Evolutionary conservation across 106 monocot species (phyloP).

Genomic region (Platanthera zijinensis): DNA sequence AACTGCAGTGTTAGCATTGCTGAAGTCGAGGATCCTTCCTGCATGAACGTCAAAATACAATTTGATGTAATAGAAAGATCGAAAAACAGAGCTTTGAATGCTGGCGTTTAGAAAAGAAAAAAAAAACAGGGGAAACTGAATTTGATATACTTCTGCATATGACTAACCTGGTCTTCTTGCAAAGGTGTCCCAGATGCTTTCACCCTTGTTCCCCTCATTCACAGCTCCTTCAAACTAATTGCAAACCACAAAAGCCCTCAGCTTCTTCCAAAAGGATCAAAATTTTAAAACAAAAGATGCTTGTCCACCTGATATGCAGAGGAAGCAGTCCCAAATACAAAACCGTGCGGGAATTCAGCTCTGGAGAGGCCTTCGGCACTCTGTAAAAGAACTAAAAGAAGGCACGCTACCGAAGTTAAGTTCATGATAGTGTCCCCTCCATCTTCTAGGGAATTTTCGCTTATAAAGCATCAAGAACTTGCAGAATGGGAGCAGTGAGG

Average conservation of each 20-base stretch:
- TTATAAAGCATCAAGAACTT: background rate
- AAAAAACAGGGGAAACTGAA: background rate
- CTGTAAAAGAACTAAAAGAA: background rate
- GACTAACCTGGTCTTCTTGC: conserved; percentile 37
- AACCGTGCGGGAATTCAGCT: conserved; percentile 42
- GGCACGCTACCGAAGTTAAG: background rate
- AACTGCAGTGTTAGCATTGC: conserved; percentile 71
- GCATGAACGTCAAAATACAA: background rate
- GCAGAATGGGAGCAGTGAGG: too few species aligned
- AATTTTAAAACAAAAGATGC: background rate
- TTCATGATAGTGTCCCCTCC: background rate
- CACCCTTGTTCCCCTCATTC: conserved; percentile 50
- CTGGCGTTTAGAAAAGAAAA: too few species aligned
- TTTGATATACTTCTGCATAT: background rate
- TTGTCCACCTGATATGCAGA: conserved; percentile 55
- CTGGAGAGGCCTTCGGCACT: conserved; percentile 27
- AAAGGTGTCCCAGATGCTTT: conserved; percentile 68
- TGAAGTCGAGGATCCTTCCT: conserved; percentile 71
- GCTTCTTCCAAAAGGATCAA: background rate
- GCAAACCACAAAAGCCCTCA: background rate
- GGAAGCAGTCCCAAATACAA: conserved; percentile 68
- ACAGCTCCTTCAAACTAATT: conserved; percentile 76
- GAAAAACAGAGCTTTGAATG: too few species aligned
- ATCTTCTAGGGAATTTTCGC: background rate
- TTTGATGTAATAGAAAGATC: too few species aligned